Conservation (phyloP, 495 filamentous ascomycete genomes). For the Penicillium diatomitis region DNA sequence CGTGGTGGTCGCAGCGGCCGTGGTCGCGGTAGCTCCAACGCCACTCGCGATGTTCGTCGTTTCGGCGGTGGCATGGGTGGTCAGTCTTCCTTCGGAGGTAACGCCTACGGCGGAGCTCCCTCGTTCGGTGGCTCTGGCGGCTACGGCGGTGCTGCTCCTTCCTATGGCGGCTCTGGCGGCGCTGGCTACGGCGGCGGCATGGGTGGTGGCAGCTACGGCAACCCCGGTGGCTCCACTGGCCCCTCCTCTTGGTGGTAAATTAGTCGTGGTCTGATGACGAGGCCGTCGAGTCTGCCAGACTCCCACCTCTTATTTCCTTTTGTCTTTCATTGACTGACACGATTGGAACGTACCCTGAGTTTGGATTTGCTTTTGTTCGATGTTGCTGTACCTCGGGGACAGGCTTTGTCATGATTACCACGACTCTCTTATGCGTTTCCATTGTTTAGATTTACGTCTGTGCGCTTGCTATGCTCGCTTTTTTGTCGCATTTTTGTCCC, state of each 20-base stretch:
- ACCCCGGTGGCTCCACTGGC: constrained; percentile 74
- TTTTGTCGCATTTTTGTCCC: constrained; percentile 7
- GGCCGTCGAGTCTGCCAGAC: constrained; percentile 38
- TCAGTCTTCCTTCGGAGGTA: constrained; percentile 36
- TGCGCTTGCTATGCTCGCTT: constrained; percentile 11
- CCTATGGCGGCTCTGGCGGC: constrained; percentile 18
- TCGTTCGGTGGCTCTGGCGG: constrained; percentile 10
- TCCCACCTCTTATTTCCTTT: constrained; percentile 32
- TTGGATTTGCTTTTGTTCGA: constrained; percentile 17
- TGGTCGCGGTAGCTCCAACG: constrained; percentile 47
- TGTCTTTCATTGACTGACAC: constrained; percentile 33
- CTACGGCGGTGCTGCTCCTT: constrained; percentile 33
- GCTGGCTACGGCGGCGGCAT: constrained; percentile 25
- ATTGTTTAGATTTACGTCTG: constrained; percentile 11
- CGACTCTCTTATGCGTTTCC: constrained; percentile 28
- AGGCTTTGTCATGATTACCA: constrained; percentile 44
- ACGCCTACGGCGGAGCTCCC: constrained; percentile 43
- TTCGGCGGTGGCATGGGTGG: constrained; percentile 21
- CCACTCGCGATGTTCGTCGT: constrained; percentile 87
- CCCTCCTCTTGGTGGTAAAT: constrained; percentile 95
- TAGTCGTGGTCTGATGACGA: constrained; percentile 39
- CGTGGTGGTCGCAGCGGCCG: constrained; percentile 63
- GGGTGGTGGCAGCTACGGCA: constrained; percentile 61
- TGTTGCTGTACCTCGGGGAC: constrained; percentile 34
- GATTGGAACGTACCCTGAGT: constrained; percentile 41